Evolutionary conservation across 2,329 filamentous ascomycete genomes (phyloP).

Genomic region (Fusarium devonianum): DNA sequence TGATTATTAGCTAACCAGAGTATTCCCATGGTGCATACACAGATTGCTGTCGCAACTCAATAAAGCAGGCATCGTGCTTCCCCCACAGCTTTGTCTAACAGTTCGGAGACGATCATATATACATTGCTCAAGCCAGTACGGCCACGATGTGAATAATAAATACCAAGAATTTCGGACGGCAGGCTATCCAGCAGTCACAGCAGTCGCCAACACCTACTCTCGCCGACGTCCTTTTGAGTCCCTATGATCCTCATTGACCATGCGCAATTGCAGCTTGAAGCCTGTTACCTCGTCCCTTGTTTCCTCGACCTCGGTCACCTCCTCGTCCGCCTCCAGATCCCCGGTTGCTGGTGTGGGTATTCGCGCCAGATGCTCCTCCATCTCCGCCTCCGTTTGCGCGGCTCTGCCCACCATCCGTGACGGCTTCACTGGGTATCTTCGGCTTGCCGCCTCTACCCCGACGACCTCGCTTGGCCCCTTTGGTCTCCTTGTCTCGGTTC

Average conservation of each 20-base stretch:
- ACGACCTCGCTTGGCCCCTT: slow-evolving; percentile 43
- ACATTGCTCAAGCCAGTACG: slow-evolving; percentile 11
- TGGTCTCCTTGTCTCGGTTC: slow-evolving; percentile 52
- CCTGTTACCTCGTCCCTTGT: slow-evolving; percentile 35
- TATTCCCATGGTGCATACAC: too few species aligned
- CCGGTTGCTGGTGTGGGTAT: slow-evolving; percentile 18
- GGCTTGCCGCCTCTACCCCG: slow-evolving; percentile 45
- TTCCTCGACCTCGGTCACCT: slow-evolving; percentile 35
- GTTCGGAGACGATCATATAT: slow-evolving; percentile 23
- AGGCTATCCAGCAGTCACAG: slow-evolving; percentile 7
- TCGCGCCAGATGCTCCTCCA: slow-evolving; percentile 20
- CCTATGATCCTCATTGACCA: slow-evolving; percentile 34
- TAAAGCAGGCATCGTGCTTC: background rate
- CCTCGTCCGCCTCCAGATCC: slow-evolving; percentile 30
- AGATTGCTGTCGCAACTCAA: too few species aligned
- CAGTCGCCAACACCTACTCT: slow-evolving; percentile 6
- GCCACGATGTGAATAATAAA: slow-evolving; percentile 15
- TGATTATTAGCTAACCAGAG: too few species aligned
- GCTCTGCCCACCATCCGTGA: slow-evolving; percentile 28
- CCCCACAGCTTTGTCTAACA: background rate
- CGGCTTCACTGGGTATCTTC: slow-evolving; percentile 33
- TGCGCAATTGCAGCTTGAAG: slow-evolving; percentile 13
- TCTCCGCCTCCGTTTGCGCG: slow-evolving; percentile 13
- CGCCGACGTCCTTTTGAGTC: slow-evolving; percentile 19
- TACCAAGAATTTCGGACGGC: slow-evolving; percentile 20